Base-by-base conservation (phyloP, 805 yeast species). In the Kluyveromyces siamensis region DNA sequence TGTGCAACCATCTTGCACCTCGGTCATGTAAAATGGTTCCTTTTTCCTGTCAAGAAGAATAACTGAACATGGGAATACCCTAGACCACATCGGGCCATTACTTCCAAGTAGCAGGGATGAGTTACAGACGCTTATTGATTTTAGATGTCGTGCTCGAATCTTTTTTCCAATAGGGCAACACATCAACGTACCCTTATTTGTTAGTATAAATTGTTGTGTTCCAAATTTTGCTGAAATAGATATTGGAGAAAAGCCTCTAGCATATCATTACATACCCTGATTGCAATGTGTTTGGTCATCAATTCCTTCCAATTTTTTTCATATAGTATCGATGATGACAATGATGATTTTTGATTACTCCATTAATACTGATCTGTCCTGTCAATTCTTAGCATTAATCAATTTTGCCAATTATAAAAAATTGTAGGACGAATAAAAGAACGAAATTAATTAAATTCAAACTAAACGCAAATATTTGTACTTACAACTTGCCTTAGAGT, bases 91-190 rank as follows among this genome's bases (percentile, higher is more conserved):
- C 46, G 30, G 38, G 35, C 44, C 42, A n/a, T 27, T 25, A n/a
- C 37, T 30, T 16, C 42, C 47, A 37, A 48, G 35, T 14, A 38
- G 44, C 3, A 57, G 43, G 1, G 54, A 49, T 14, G 57, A 47
- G 38, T 59, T 63, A 19, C 48, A 40, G 5, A 63, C 44, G 16
- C 51, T 50, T 27, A 63, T 51, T 14, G 61, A 56, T 37, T 54
- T 56, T 11, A 63, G 45, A 52, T 62, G 67, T 47, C 68, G 56
- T 38, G 61, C 47, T 41, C 60, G 54, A 27, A 57, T 40, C 52
- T 50, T 30, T 30, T 30, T 30, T 30, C 10, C 35, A 13, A 10
- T 30, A 13, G 8, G 35, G 35, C 14, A 30, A 30, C 25, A 30
- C 14, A 30, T 30, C 35, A 10, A 30, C 4, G 35, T 30, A 30